phyloP scores from a whole-genome alignment of 768 basidiomycete species.

The Suillus subalutaceus region DNA sequence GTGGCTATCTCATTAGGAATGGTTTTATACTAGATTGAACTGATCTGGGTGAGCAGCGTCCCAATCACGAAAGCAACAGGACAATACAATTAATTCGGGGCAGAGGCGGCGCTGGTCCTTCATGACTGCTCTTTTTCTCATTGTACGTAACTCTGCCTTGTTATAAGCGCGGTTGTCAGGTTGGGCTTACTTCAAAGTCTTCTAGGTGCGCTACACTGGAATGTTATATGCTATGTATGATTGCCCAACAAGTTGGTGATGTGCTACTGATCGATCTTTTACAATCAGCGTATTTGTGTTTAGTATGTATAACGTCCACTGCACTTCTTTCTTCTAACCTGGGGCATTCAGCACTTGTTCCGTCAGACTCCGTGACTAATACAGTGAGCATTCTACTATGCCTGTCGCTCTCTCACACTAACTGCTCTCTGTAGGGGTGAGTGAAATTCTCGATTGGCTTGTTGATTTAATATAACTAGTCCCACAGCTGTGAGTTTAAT shows the following conservation, averaged over 20 bases:
- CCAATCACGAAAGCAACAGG: not conserved
- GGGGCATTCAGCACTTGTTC: not conserved
- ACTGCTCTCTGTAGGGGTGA: not conserved
- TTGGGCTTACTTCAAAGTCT: not conserved
- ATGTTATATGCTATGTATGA: not conserved
- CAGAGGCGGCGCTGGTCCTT: not conserved
- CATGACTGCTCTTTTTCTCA: not conserved
- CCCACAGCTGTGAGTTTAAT: not conserved
- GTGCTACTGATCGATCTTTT: not conserved
- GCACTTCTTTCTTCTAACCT: not conserved
- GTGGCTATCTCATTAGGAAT: not conserved
- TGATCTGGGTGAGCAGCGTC: slow-evolving; percentile 1
- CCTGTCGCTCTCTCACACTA: not conserved
- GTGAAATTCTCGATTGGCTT: not conserved
- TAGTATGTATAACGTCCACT: not conserved
- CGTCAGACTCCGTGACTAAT: not conserved
- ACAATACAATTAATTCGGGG: not conserved
- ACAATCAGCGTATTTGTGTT: not conserved
- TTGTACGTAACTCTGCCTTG: not conserved
- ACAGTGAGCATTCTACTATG: not conserved
- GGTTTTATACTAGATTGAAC: not conserved
- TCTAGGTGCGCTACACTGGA: slow-evolving; percentile 1
- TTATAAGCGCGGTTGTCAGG: not conserved
- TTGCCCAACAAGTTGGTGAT: not conserved
- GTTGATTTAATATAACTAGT: not conserved